Base-by-base conservation (phyloP, 495 filamentous ascomycete species). In the Penicillium argentinense region DNA sequence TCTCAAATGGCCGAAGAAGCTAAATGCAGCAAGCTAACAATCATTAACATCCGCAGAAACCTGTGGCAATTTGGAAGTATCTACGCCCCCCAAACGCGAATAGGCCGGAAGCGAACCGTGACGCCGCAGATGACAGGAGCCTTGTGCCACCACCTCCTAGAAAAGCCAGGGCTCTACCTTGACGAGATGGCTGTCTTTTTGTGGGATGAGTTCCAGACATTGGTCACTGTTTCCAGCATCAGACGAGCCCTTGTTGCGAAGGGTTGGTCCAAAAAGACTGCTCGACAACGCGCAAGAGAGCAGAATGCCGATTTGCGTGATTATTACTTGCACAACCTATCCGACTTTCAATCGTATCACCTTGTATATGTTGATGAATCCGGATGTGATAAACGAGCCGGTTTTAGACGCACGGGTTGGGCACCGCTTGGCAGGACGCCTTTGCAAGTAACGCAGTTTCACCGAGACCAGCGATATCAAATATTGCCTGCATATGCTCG, bases 401-500 rank as follows among this genome's bases (percentile, higher is more conserved):
- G 65, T 7, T 58, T 59, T 44, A 49, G 59, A 39, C 47, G 53
- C n/a, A 59, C 47, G n/a, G 56, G 64, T 11, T 68, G 50, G 66
- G 60, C 67, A 22, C 59, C 67, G 5, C 29, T 49, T 28, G 58
- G 64, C 5, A 49, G 59, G 25, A 62, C 60, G 16, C 64, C 58
- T n/a, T 51, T 68, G 9, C 46, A 75, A 47, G 47, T 70, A 26
- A 52, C 59, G 14, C 23, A 44, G 21, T 64, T 69, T 29, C 45
- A 66, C 14, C 56, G 60, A 16, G 54, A 55, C 13, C 27, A 64
- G 36, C 43, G 65, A 27, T 63, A 66, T 37, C 56, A 73, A 40
- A 74, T 74, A 17, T 51, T 71, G 34, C 65, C 61, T 62, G 50
- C 56, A n/a, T n/a, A n/a, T n/a, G n/a, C 36, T 47, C 67, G 39